Base-by-base conservation (phyloP, 176 grass and related monocot species). In the Areca catechu region DNA sequence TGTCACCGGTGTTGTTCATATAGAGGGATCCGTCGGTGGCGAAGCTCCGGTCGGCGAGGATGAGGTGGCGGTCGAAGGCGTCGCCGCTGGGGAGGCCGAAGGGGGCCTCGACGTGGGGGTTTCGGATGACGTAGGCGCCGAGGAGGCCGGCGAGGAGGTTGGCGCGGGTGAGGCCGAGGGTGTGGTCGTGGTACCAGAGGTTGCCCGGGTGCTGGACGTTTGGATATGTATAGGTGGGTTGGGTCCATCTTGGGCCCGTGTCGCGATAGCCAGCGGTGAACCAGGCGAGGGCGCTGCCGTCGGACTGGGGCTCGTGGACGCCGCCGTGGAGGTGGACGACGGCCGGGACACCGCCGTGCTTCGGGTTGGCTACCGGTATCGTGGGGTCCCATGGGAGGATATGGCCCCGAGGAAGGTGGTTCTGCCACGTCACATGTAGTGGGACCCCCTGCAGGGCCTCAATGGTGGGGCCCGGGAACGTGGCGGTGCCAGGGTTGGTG, bases 141-240 rank as follows among this genome's bases (percentile, higher is more conserved):
- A 89, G 66, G 70, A 89, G 86, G 49, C 86, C 86, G 18, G 81
- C 86, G 60, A 85, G 86, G 70, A 89, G 77, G 77, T 85, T 89
- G 66, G 77, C 77, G 24, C 85, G 85, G 4, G 85, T 89, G 60
- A 89, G 69, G 4, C 85, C 85, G 15, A 77, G 70, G 22, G 81
- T 74, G 58, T 89, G 86, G 77, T 89, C 86, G 71, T 89, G 81
- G 81, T 89, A 89, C 81, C 77, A 89, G 16, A 85, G 77, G 0
- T 56, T 69, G 16, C 77, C 86, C 19, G 86, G 81, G 1, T 71
- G 24, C 77, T 94, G 89, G 7, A 24, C 73, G 65, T 94, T 94
- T 1, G 89, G 77, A 70, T 94, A 94, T 15, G 12, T 20, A 58
- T 94, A 88, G 7, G 74, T 81, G 2, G 60, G 7, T 4, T 61